phyloP scores from a whole-genome alignment of 106 monocot genomes.

The Chionographis japonica region DNA sequence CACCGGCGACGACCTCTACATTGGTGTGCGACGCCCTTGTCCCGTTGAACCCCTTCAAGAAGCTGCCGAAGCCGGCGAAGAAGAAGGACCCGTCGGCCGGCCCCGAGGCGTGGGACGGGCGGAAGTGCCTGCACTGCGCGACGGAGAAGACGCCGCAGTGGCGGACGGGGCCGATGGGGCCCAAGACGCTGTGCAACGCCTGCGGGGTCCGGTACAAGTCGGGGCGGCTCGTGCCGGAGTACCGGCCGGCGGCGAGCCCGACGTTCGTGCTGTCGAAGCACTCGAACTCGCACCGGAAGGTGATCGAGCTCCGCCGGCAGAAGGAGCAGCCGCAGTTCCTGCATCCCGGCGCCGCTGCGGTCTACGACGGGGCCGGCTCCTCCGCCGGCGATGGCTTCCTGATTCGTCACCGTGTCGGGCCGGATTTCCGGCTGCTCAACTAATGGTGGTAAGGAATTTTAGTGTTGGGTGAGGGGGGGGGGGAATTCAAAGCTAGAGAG shows the following conservation, averaged over 20 bases:
- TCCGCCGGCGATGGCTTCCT: not conserved
- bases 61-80: constrained; percentile 10
- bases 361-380: not conserved
- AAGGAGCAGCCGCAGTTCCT: constrained; percentile 20
- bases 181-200: constrained; percentile 49
- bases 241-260: constrained; percentile 37
- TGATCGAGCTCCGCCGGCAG: constrained; percentile 35
- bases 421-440: constrained; percentile 5
- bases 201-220: constrained; percentile 47
- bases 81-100: constrained; percentile 17
- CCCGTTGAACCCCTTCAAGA: not conserved
- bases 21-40: not conserved
- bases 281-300: constrained; percentile 55
- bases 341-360: not conserved
- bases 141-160: constrained; percentile 47
- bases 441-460: not conserved
- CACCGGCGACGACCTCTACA: constrained; percentile 4
- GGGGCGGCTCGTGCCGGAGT: constrained; percentile 33
- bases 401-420: constrained; percentile 2
- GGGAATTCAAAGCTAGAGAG: too few species aligned
- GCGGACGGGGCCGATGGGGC: constrained; percentile 44
- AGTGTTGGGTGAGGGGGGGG: too few species aligned
- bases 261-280: constrained; percentile 26
- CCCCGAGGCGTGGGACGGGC: constrained; percentile 17
- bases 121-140: constrained; percentile 36